These are phyloP conservation scores for Polyporus arcularius DNA, from an alignment of 768 basidiomycete species.

Conservation along the genomic window DNA sequence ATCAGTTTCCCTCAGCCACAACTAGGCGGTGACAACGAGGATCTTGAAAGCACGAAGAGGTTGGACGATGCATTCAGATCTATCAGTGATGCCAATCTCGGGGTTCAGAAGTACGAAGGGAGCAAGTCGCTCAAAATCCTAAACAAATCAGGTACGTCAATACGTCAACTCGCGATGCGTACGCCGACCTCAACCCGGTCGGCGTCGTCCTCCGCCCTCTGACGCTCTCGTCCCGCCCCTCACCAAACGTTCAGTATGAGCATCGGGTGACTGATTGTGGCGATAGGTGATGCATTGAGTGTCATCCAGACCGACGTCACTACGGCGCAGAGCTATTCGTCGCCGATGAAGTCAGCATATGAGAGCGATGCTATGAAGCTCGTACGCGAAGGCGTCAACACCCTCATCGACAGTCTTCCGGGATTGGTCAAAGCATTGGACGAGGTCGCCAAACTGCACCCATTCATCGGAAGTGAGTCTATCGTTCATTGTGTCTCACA, in stretches of 20 bases:
- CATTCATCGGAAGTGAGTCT: conserved; percentile 23
- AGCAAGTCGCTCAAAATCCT: neutral
- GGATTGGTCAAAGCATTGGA: conserved; percentile 25
- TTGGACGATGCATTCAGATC: neutral
- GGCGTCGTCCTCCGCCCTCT: too few species aligned
- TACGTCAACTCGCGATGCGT: too few species aligned
- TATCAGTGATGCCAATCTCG: conserved; percentile 1
- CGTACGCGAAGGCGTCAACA: conserved; percentile 20
- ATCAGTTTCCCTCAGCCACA: neutral
- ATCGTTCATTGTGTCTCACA: too few species aligned
- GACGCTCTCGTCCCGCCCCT: too few species aligned
- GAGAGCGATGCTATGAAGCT: conserved; percentile 15
- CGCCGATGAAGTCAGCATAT: conserved; percentile 7
- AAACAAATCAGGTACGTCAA: conserved; percentile 7
- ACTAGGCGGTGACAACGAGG: neutral
- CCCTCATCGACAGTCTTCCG: conserved; percentile 20
- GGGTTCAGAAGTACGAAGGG: neutral
- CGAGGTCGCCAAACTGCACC: conserved; percentile 28
- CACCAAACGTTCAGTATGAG: neutral
- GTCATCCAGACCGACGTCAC: neutral
- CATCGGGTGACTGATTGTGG: neutral
- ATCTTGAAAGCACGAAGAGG: neutral
- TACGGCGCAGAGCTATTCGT: neutral
- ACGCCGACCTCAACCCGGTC: too few species aligned
- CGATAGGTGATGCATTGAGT: conserved; percentile 3